These are phyloP conservation scores for Quercus phellos DNA, from an alignment of 331 rosid genomes.

Conservation along the genomic window DNA sequence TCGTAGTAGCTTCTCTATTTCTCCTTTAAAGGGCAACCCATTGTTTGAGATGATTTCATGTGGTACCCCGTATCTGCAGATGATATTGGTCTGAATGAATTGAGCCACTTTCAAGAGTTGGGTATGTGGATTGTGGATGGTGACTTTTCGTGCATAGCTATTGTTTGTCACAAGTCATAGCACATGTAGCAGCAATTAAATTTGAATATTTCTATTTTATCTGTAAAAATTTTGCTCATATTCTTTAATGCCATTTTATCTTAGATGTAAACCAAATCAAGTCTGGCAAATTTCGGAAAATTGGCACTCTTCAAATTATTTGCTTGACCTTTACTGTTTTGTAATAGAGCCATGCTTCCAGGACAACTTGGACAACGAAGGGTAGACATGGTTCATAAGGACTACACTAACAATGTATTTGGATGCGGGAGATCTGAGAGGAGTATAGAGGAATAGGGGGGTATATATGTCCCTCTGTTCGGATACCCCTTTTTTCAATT, in stretches of 20 bases:
- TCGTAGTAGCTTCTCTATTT: too few species aligned
- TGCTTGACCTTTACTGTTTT: neutral
- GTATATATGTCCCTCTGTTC: too few species aligned
- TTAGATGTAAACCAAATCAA: neutral
- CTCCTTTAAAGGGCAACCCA: too few species aligned
- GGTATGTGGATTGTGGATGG: slow-evolving; percentile 58
- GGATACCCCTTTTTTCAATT: too few species aligned
- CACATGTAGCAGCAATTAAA: neutral
- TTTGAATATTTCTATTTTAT: neutral
- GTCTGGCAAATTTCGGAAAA: neutral
- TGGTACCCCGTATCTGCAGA: too few species aligned
- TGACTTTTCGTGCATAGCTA: slow-evolving; percentile 76
- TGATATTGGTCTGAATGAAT: too few species aligned
- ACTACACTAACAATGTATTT: too few species aligned
- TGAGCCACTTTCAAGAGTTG: neutral
- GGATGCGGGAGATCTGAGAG: too few species aligned
- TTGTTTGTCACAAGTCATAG: slow-evolving; percentile 64
- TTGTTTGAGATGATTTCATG: too few species aligned
- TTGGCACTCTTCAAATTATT: neutral
- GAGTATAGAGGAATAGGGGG: too few species aligned
- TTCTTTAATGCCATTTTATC: neutral
- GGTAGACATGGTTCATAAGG: too few species aligned
- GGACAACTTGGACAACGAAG: neutral
- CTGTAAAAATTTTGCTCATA: neutral
- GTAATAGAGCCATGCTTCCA: neutral